These are phyloP conservation scores for Zychaea mexicana DNA, from an alignment of 371 early-diverging fungal genomes.

Conservation along the genomic window DNA sequence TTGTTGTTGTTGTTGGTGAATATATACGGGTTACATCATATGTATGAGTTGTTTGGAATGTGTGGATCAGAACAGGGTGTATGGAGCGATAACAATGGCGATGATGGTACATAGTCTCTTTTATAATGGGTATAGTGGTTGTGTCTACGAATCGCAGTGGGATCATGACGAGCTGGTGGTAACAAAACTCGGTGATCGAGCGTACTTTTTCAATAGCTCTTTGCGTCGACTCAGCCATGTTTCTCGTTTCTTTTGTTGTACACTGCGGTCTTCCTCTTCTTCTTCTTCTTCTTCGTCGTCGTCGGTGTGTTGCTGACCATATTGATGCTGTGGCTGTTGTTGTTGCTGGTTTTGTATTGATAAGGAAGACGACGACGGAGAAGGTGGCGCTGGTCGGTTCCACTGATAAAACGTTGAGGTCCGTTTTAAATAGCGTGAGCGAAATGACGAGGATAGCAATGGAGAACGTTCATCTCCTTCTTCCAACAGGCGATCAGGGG, in stretches of 20 bases:
- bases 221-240: constrained; percentile 17
- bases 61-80: too few species aligned
- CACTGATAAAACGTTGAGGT: constrained; percentile 22
- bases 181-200: not conserved
- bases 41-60: too few species aligned
- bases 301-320: not conserved
- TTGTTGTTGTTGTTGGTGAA: too few species aligned
- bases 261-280: too few species aligned
- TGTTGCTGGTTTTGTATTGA: not conserved
- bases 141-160: too few species aligned
- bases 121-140: too few species aligned
- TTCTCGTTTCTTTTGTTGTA: not conserved
- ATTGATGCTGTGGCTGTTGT: not conserved
- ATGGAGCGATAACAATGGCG: too few species aligned
- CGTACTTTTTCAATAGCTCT: constrained; percentile 20
- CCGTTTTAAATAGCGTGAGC: constrained; percentile 10
- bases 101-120: too few species aligned
- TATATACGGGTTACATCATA: too few species aligned
- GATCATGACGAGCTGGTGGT: too few species aligned
- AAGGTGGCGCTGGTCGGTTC: constrained; percentile 16
- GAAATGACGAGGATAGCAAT: not conserved
- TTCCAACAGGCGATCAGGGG: not conserved
- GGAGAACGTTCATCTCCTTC: constrained; percentile 11
- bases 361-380: constrained; percentile 8
- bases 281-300: not conserved